Conservation (phyloP, 148 eudicot species). For the Cornus suecica region DNA sequence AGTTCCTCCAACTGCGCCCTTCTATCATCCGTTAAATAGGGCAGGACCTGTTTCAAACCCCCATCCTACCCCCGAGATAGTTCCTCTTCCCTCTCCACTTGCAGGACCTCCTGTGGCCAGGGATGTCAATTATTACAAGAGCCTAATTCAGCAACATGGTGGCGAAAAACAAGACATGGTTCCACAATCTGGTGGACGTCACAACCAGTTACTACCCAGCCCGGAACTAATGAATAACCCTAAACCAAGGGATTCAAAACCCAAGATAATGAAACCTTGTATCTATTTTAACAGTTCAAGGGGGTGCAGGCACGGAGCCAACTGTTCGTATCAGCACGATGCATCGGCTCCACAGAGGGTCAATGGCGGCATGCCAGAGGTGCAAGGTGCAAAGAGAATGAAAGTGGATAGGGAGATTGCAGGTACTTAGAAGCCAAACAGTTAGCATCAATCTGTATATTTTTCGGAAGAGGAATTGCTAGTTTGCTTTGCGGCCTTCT, state of each 20-base stretch:
- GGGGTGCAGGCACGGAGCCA: constrained; percentile 71
- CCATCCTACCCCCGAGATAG: constrained; percentile 22
- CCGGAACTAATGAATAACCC: constrained; percentile 26
- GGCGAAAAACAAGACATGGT: constrained; percentile 45
- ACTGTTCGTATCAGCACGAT: constrained; percentile 67
- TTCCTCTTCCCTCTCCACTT: constrained; percentile 17
- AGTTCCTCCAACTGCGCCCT: constrained; percentile 25
- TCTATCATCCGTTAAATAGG: constrained; percentile 36
- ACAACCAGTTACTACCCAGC: constrained; percentile 25
- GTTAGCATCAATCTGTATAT: constrained; percentile 12
- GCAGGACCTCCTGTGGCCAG: constrained; percentile 23
- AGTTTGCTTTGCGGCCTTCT: constrained; percentile 5
- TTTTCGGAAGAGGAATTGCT: constrained; percentile 12
- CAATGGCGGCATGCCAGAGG: constrained; percentile 43
- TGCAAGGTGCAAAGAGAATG: constrained; percentile 70
- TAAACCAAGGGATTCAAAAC: constrained; percentile 42
- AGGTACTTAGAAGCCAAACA: constrained; percentile 43
- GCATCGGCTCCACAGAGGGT: constrained; percentile 33
- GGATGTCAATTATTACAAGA: constrained; percentile 64
- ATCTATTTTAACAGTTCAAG: constrained; percentile 56
- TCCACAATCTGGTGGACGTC: constrained; percentile 26
- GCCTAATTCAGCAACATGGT: constrained; percentile 77
- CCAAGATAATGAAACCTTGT: constrained; percentile 63
- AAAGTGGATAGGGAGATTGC: constrained; percentile 67
- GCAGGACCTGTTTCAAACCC: constrained; percentile 22